Evolutionary conservation across 495 filamentous ascomycete genomes (phyloP), one percentile per base, ranked within the genome.

Genomic region (Echria macrotheca): DNA sequence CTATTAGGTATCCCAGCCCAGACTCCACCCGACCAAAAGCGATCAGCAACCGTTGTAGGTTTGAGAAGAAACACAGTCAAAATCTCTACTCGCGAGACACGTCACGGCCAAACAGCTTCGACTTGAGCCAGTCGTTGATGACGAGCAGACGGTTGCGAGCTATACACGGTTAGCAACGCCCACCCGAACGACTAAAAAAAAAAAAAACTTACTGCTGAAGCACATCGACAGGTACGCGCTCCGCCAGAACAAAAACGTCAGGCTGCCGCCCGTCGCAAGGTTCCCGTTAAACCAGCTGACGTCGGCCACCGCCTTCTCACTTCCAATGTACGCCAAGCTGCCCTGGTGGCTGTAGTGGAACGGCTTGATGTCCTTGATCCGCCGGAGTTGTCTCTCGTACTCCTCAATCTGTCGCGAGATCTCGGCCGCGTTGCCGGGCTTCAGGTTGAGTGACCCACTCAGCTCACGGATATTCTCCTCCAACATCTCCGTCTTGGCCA

Each of bases 281-380:
- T 99, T 99, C 60, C 94, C 94, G 65, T 89, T 93, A 71, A 93
- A 79, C 90, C 91, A 97, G 69, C 83, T 89, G 63, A 99, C 89
- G 72, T 99, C 93, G 45, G 93, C 93, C 53, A 99, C 91, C 22
- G 93, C 93, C 74, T 90, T 87, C 67, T 99, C 93, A 72, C 87
- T 91, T 39, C 93, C 93, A 68, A 99, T 99, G 70, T 99, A 99
- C 44, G 93, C 93, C 67, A 99, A 67, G 60, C 82, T 88, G 60
- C 93, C 93, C 74, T 98, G 90, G 72, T 98, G 93, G 29, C 86
- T 87, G 78, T 98, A 98, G 74, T 95, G 85, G 75, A 98, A 98
- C 23, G 93, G 93, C 54, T 89, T 91, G 61, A 95, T 82, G 69
- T 91, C 84, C 79, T 94, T 96, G 64, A 91, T 83, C 46, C 89